Percentiles rank a stretch among this genome's conserved stretches.
phyloP scores from a whole-genome alignment of 2,329 filamentous ascomycete species.

The Fonsecaea multimorphosa region DNA sequence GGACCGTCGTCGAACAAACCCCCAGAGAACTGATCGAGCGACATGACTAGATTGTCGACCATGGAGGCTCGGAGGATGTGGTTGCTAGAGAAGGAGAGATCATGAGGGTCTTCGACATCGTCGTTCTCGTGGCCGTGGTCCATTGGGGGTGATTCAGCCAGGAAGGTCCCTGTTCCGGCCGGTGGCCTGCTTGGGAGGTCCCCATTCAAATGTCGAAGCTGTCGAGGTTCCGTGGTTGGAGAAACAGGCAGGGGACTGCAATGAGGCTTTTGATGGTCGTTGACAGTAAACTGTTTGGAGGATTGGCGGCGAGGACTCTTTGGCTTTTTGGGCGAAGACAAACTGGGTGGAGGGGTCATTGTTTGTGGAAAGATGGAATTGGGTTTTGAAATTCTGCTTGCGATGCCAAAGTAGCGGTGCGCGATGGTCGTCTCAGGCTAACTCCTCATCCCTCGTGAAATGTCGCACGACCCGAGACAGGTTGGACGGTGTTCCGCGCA shows the following conservation, averaged over 20 bases:
- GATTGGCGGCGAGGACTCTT: slow-evolving; percentile 24
- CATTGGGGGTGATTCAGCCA: slow-evolving; percentile 27
- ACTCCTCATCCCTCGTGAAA: slow-evolving; percentile 12
- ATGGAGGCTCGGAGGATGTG: slow-evolving; percentile 86
- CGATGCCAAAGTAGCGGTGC: slow-evolving; percentile 7
- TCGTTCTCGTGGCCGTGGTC: slow-evolving; percentile 29
- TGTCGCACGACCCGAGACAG: slow-evolving; percentile 34
- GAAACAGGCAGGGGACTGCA: slow-evolving; percentile 22
- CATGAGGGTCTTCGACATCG: slow-evolving; percentile 72
- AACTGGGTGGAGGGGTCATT: slow-evolving; percentile 15
- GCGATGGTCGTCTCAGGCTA: slow-evolving; percentile 31
- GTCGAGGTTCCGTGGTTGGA: slow-evolving; percentile 15
- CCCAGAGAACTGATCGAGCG: slow-evolving; percentile 79
- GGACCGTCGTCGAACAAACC: slow-evolving; percentile 39
- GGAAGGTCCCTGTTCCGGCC: slow-evolving; percentile 29
- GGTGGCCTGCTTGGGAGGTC: slow-evolving; percentile 16
- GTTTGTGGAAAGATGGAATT: background rate
- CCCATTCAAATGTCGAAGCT: slow-evolving; percentile 16
- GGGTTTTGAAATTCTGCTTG: background rate
- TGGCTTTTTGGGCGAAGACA: slow-evolving; percentile 23
- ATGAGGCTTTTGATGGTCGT: slow-evolving; percentile 11
- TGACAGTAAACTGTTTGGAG: slow-evolving; percentile 9
- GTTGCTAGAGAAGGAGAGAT: slow-evolving; percentile 78
- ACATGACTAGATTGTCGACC: slow-evolving; percentile 93
- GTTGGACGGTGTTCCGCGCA: slow-evolving; percentile 22